Evolutionary conservation across 768 basidiomycete species (phyloP).

Genomic region (Thelephora ganbajun): DNA sequence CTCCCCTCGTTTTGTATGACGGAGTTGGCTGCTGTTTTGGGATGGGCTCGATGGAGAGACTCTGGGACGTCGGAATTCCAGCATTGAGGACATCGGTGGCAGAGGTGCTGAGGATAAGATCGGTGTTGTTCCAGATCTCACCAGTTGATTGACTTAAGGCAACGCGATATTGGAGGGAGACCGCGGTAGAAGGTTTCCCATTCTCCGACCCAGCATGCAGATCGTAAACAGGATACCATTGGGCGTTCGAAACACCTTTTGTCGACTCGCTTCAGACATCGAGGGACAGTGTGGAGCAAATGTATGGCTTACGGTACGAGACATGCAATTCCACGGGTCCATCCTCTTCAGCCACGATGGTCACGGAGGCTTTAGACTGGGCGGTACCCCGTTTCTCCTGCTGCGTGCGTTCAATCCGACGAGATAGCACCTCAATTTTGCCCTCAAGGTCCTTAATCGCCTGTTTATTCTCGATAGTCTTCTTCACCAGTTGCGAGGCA

Average conservation of each 20-base stretch:
- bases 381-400: slow-evolving; percentile 13
- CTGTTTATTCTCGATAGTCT: too few relatives aligned
- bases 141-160: slow-evolving; percentile 40
- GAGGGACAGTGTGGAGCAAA: background rate
- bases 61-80: background rate
- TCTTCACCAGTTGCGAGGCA: background rate
- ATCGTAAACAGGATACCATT: slow-evolving; percentile 45
- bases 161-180: slow-evolving; percentile 42
- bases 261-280: background rate
- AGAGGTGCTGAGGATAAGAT: slow-evolving; percentile 40
- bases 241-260: slow-evolving; percentile 35
- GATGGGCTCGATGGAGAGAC: background rate
- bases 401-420: too few relatives aligned
- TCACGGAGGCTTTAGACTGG: slow-evolving; percentile 24
- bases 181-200: slow-evolving; percentile 28
- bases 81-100: slow-evolving; percentile 19
- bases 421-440: too few relatives aligned
- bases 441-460: too few relatives aligned
- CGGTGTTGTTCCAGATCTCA: slow-evolving; percentile 42
- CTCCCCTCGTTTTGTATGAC: background rate
- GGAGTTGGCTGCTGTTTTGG: background rate
- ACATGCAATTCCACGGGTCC: slow-evolving; percentile 29
- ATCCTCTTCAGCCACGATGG: slow-evolving; percentile 26
- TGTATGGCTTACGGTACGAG: slow-evolving; percentile 33
- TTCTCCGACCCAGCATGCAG: slow-evolving; percentile 34